phyloP scores from a whole-genome alignment of 139 green algal genomes.

The Nannochloris sp. region DNA sequence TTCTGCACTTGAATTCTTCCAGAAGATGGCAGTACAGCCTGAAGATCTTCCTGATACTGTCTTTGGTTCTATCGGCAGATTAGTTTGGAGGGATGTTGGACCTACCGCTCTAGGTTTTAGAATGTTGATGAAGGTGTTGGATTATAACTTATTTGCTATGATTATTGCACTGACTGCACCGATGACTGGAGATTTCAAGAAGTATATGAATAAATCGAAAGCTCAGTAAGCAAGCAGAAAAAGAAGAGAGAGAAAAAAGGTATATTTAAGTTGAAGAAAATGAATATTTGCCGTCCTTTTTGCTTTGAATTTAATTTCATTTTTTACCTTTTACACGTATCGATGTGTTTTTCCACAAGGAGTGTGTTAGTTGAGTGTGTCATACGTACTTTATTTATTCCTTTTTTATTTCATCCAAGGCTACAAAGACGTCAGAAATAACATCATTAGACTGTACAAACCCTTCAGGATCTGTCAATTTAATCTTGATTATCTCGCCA shows the following conservation, averaged over 20 bases:
- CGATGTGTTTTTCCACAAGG: too few relatives aligned
- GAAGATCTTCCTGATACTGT: conserved; percentile 79
- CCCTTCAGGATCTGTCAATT: conserved; percentile 69
- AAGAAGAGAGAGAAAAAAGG: too few relatives aligned
- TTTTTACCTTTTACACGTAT: too few relatives aligned
- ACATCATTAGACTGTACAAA: conserved; percentile 82
- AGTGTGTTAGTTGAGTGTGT: too few relatives aligned
- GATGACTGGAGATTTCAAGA: conserved; percentile 73
- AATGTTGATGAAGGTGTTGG: conserved; percentile 77
- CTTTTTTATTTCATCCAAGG: conserved; percentile 39
- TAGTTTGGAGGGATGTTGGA: conserved; percentile 83
- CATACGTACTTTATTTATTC: too few relatives aligned
- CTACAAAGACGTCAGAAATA: conserved; percentile 75
- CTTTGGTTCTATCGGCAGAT: conserved; percentile 49
- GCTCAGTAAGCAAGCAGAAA: not conserved
- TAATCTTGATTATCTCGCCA: conserved; percentile 15
- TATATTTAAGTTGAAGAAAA: too few relatives aligned
- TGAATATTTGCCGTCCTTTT: too few relatives aligned
- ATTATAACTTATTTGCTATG: conserved; percentile 80
- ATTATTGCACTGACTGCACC: conserved; percentile 49
- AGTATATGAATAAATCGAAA: conserved; percentile 7
- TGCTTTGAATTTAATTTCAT: too few relatives aligned
- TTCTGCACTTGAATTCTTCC: conserved; percentile 86
- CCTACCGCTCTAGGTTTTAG: conserved; percentile 74
- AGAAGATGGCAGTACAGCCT: conserved; percentile 71